phyloP scores from a whole-genome alignment of 2,329 filamentous ascomycete species.

The Diaporthe ilicicola region DNA sequence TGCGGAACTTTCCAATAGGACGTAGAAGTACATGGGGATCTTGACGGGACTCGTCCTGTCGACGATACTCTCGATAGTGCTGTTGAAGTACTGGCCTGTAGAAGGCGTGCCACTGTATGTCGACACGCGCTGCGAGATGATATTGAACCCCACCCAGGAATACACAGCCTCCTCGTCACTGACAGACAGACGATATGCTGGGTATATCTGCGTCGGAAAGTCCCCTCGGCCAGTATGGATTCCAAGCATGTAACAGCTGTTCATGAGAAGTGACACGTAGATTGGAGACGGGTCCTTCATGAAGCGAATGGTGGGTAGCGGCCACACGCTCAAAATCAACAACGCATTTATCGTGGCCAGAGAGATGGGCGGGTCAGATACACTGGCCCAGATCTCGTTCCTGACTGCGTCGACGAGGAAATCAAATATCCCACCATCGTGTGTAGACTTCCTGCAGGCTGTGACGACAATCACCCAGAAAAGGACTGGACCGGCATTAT shows the following conservation, averaged over 20 bases:
- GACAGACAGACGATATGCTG: conserved; percentile 51
- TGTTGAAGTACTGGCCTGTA: conserved; percentile 55
- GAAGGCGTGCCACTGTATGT: conserved; percentile 56
- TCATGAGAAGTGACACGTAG: conserved; percentile 56
- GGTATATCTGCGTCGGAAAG: conserved; percentile 57
- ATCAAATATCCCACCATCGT: conserved; percentile 50
- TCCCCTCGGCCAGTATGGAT: conserved; percentile 62
- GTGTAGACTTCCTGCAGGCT: conserved; percentile 58
- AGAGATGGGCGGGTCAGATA: conserved; percentile 53
- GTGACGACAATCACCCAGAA: conserved; percentile 65
- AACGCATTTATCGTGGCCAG: conserved; percentile 61
- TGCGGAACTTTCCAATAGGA: conserved; percentile 59
- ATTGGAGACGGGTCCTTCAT: conserved; percentile 59
- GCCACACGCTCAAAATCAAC: conserved; percentile 60
- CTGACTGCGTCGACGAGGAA: conserved; percentile 57
- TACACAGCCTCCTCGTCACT: conserved; percentile 61
- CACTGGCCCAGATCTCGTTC: conserved; percentile 54
- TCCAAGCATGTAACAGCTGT: conserved; percentile 57
- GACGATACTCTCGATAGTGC: conserved; percentile 56
- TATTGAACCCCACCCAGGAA: conserved; percentile 63
- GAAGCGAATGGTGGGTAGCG: conserved; percentile 59
- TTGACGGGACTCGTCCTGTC: conserved; percentile 48
- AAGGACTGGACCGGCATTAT: conserved; percentile 55
- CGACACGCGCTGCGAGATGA: conserved; percentile 56
- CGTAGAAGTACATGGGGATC: conserved; percentile 54